Evolutionary conservation across 441 rosid species (phyloP), one percentile per base, ranked within the genome.

Genomic region (Pelargonium cotyledonis): DNA sequence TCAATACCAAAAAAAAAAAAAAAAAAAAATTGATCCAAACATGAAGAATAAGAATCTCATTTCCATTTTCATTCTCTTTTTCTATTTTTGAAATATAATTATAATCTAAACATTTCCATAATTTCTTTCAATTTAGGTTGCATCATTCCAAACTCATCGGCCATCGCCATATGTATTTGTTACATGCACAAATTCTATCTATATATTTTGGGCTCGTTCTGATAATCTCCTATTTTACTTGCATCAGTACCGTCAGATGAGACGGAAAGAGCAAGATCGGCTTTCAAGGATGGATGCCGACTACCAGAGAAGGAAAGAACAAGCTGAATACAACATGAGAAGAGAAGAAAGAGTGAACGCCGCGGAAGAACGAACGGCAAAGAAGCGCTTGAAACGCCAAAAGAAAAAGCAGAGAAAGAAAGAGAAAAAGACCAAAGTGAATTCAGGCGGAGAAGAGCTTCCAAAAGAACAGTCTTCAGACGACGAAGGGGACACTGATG

Each of bases 231-330:
- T 72, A 8, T 40, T 40, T 9, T 57, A 67, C 23, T 60, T 70
- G 55, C 63, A 44, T 70, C 86, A 94, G 96, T 94, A 88, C 72
- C 89, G 97, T 23, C 99, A 94, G 74, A 94, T 94, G 97, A 86
- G 96, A 73, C 76, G 97, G 70, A 86, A 80, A 76, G 97, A 94
- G 75, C 96, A 88, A 79, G 99, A 89, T 63, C 80, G 95, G 68
- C 92, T 94, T 62, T 72, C 86, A 1, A 94, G 97, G 73, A 94
- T 94, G 97, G 95, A 91, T 31, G 83, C 62, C 26, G 97, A 88
- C 77, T 88, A 91, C 76, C 87, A 82, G 82, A 91, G 74, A 83
- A 82, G 92, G 76, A 89, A 87, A 80, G 74, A 89, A 73, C 23
- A 82, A 71, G 89, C 95, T 0, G 97, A 89, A 64, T 94, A 85